Base-by-base conservation (phyloP, 257 asterid species). In the Scutellaria baicalensis region DNA sequence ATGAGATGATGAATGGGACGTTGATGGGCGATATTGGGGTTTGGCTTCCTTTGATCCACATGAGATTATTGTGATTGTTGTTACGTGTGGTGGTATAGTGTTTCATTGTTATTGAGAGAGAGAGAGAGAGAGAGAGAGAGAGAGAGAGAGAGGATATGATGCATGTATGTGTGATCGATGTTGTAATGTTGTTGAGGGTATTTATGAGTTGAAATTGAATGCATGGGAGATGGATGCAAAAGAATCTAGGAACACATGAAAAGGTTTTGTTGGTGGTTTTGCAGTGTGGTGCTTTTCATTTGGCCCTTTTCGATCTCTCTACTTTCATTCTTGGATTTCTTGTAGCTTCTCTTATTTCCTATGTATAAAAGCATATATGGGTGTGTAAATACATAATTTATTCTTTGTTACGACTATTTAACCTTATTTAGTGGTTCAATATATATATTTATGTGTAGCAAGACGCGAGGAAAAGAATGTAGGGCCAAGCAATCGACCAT, bases 251-350 rank as follows among this genome's bases (percentile, higher is more conserved):
- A 45, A 75, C 73, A 76, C 50, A 57, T 71, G 71, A 60, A 78
- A 77, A 75, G 79, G 81, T 68, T 1, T 35, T 27, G n/a, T 70
- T 75, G 83, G 77, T 71, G 51, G 73, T 70, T 81, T 81, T 77
- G 81, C 69, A 59, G 69, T 70, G 58, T 76, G 77, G 75, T 80
- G 23, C 59, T 65, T 77, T 64, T 77, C 78, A 43, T 69, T 81
- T 81, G 85, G 74, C 72, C 45, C 70, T 77, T 79, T 54, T 66
- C n/a, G n/a, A n/a, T n/a, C 54, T 9, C 40, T 70, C 80, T 68
- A 55, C 23, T 75, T 71, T 74, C 67, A 59, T 66, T 45, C 13
- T 69, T 81, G 85, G 82, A 77, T 74, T 70, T 27, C 33, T 27
- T 27, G 33, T 70, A 35, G 67, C 9, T 38, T 66, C 73, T 72